These are phyloP conservation scores for Boletus edulis DNA, from an alignment of 768 basidiomycete species.

Conservation along the genomic window DNA sequence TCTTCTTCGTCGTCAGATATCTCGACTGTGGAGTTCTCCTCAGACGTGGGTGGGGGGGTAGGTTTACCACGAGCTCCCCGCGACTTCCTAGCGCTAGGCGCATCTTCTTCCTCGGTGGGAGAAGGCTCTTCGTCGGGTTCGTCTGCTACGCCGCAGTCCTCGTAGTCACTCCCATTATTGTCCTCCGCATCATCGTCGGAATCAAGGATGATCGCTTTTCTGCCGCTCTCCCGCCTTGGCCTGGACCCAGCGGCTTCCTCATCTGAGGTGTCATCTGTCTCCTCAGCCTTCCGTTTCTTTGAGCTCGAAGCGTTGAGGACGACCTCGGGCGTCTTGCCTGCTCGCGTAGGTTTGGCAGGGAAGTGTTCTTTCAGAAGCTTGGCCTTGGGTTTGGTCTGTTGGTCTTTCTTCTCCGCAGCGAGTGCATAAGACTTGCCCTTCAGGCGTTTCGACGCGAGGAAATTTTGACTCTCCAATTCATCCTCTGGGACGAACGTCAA, in stretches of 20 bases:
- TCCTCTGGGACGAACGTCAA: constrained; percentile 38
- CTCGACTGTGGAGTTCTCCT: constrained; percentile 25
- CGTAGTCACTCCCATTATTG: constrained; percentile 28
- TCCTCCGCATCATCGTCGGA: constrained; percentile 51
- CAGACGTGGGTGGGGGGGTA: constrained; percentile 31
- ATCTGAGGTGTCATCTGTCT: constrained; percentile 23
- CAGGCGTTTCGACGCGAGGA: constrained; percentile 59
- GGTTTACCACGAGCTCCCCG: constrained; percentile 22
- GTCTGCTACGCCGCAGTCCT: constrained; percentile 33
- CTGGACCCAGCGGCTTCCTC: constrained; percentile 36
- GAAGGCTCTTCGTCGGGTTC: constrained; percentile 36
- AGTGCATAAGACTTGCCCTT: constrained; percentile 75
- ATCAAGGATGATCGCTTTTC: constrained; percentile 41
- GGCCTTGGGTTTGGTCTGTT: constrained; percentile 9
- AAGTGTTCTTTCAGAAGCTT: constrained; percentile 19
- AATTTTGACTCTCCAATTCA: constrained; percentile 45
- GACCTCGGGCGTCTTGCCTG: constrained; percentile 55
- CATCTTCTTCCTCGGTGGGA: constrained; percentile 24
- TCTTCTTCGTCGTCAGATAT: constrained; percentile 25
- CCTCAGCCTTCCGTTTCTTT: constrained; percentile 17
- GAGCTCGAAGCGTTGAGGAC: constrained; percentile 40
- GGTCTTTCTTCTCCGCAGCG: constrained; percentile 41
- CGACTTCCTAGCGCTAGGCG: constrained; percentile 20
- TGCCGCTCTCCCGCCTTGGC: constrained; percentile 35
- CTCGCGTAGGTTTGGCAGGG: constrained; percentile 31